These are phyloP conservation scores for Macrocybe sp. DNA, from an alignment of 1,284 basidiomycete species.

Conservation along the genomic window DNA sequence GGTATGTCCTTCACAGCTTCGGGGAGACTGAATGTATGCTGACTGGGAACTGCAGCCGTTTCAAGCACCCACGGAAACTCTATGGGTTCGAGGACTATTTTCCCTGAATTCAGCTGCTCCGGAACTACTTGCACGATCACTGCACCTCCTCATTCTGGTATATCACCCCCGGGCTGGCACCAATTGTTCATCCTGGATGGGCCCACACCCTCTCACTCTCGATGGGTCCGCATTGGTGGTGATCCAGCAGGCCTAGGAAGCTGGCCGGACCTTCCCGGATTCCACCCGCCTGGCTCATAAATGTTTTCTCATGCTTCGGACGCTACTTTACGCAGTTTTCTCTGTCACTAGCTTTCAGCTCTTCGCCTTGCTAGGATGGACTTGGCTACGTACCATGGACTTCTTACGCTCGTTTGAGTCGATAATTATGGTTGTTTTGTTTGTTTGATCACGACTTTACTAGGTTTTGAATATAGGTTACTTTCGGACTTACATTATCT, in stretches of 20 bases:
- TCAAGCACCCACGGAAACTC: constrained; percentile 78
- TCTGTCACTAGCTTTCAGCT: background rate
- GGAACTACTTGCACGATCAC: constrained; percentile 62
- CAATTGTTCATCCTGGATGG: constrained; percentile 70
- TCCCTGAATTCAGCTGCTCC: constrained; percentile 59
- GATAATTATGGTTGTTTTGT: background rate
- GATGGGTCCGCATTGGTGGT: constrained; percentile 72
- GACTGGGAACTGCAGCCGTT: constrained; percentile 35
- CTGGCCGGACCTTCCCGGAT: constrained; percentile 63
- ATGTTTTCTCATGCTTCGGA: no score
- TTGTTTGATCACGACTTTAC: background rate
- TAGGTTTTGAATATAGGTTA: no score
- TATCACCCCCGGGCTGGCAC: constrained; percentile 75
- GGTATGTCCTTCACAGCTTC: constrained; percentile 32
- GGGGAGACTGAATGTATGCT: background rate
- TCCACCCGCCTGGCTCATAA: constrained; percentile 50
- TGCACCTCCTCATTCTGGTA: constrained; percentile 60
- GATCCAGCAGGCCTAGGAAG: constrained; percentile 62
- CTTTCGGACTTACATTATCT: no score
- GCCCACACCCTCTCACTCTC: constrained; percentile 64
- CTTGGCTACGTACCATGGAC: background rate
- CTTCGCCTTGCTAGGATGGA: background rate
- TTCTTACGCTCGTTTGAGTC: background rate
- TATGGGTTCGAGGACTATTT: constrained; percentile 67
- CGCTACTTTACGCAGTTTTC: constrained; percentile 16